These are phyloP conservation scores for Phyllosticta citribraziliensis DNA, from an alignment of 2,329 filamentous ascomycete species.

Conservation along the genomic window DNA sequence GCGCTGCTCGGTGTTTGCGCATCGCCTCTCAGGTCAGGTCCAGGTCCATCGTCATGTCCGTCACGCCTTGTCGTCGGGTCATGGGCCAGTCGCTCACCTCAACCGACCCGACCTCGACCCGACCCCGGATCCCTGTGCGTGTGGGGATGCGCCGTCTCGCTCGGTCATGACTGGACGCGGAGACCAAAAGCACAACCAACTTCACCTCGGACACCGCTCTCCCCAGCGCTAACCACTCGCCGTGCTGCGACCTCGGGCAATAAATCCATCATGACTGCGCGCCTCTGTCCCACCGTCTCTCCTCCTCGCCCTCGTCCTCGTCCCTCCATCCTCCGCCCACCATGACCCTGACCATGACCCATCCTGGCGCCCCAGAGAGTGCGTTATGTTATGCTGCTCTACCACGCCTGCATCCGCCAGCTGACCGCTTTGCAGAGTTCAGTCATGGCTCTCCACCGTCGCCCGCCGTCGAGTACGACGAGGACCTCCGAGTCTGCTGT, in stretches of 20 bases:
- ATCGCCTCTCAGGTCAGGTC: no score
- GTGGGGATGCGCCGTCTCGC: background rate
- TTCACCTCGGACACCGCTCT: background rate
- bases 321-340: background rate
- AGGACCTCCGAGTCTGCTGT: constrained; percentile 32
- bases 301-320: background rate
- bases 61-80: no score
- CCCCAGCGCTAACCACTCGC: no score
- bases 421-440: constrained; percentile 14
- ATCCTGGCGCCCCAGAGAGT: background rate
- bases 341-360: background rate
- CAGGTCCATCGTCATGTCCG: no score
- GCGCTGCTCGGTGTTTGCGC: no score
- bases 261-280: background rate
- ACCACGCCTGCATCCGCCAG: background rate
- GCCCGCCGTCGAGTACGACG: constrained; percentile 22
- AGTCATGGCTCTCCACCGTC: constrained; percentile 10
- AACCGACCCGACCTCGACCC: no score
- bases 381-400: background rate
- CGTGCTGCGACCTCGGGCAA: background rate
- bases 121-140: no score
- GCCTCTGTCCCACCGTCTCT: background rate
- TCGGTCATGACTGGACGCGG: background rate
- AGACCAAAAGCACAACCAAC: background rate
- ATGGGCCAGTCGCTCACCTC: no score